These are phyloP conservation scores for Boletus sp. DNA, from an alignment of 1,284 basidiomycete genomes.

Conservation along the genomic window DNA sequence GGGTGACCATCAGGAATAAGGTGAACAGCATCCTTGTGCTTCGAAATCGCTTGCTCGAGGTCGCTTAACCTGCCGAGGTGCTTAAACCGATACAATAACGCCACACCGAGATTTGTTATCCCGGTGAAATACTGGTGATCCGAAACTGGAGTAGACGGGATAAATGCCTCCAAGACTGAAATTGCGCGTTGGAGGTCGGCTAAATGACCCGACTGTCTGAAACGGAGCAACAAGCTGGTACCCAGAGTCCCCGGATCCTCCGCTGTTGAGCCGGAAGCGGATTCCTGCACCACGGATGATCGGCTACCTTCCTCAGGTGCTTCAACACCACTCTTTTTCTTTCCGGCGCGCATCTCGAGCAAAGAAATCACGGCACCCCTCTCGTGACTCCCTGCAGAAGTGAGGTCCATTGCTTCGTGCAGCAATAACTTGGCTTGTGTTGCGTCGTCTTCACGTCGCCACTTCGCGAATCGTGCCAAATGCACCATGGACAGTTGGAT, in stretches of 20 bases:
- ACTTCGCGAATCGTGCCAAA: conserved; percentile 5
- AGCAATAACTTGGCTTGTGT: not conserved
- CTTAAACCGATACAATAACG: not conserved
- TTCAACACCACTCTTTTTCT: not conserved
- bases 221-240: not conserved
- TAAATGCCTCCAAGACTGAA: not conserved
- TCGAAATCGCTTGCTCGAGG: conserved; percentile 9
- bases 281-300: not conserved
- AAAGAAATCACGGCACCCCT: not conserved
- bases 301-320: too few species aligned
- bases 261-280: not conserved
- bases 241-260: not conserved
- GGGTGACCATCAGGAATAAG: not conserved
- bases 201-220: not conserved
- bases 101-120: not conserved
- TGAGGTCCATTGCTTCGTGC: not conserved
- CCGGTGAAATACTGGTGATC: not conserved
- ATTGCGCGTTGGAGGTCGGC: conserved; percentile 8
- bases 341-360: not conserved
- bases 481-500: conserved; percentile 6
- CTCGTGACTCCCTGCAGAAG: not conserved
- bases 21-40: not conserved
- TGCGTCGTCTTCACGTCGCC: not conserved
- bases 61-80: conserved; percentile 1
- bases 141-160: not conserved